phyloP scores from a whole-genome alignment of 148 eudicot species.

The Chenopodium suecicum region DNA sequence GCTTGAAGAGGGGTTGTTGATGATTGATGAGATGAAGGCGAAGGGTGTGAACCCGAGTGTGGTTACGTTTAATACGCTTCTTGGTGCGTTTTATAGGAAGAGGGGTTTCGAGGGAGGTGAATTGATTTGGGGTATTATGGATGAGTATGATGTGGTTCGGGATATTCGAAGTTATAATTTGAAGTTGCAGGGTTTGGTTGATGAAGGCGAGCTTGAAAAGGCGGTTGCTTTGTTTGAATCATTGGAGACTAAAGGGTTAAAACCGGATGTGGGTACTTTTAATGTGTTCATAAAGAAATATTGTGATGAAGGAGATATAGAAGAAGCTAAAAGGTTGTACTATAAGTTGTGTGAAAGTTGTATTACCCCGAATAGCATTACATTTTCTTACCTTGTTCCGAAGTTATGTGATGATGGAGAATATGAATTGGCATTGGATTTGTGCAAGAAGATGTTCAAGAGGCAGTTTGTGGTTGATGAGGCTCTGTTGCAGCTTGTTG shows the following conservation, averaged over 20 bases:
- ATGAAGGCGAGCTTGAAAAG: slow-evolving; percentile 3
- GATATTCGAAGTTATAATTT: slow-evolving; percentile 17
- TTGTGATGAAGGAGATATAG: slow-evolving; percentile 18
- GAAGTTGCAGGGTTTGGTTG: slow-evolving; percentile 16
- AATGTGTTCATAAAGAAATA: slow-evolving; percentile 23
- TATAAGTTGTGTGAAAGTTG: slow-evolving; percentile 7
- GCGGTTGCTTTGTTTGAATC: slow-evolving; percentile 14
- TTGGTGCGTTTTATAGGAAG: slow-evolving; percentile 22
- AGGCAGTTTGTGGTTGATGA: slow-evolving; percentile 25
- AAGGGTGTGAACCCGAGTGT: neutral
- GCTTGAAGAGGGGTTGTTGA: slow-evolving; percentile 8
- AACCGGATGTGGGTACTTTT: slow-evolving; percentile 13
- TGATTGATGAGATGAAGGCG: slow-evolving; percentile 18
- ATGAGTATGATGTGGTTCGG: slow-evolving; percentile 19
- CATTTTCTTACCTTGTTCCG: slow-evolving; percentile 19
- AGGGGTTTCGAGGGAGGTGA: slow-evolving; percentile 19
- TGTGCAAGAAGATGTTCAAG: slow-evolving; percentile 24
- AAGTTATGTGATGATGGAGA: slow-evolving; percentile 19
- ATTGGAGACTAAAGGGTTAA: slow-evolving; percentile 10
- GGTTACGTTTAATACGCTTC: slow-evolving; percentile 22
- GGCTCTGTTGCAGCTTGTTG: slow-evolving; percentile 22
- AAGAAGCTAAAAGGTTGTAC: slow-evolving; percentile 14
- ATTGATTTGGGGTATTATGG: slow-evolving; percentile 23
- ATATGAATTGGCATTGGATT: slow-evolving; percentile 15
- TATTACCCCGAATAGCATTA: neutral